Base-by-base conservation (phyloP, 2,329 filamentous ascomycete genomes). In the Periconia macrospinosa region DNA sequence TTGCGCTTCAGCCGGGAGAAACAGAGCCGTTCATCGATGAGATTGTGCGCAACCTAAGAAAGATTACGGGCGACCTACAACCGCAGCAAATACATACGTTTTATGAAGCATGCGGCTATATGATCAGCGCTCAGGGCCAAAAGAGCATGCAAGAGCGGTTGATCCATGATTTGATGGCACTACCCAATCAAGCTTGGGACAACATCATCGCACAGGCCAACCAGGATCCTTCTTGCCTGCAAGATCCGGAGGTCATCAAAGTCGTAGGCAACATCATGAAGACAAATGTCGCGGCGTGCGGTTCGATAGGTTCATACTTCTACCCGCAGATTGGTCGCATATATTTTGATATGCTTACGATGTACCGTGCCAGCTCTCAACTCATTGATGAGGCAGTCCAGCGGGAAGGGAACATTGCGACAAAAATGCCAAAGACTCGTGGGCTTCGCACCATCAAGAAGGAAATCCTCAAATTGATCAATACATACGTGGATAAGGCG, bases 221-320 rank as follows among this genome's bases (percentile, higher is more conserved):
- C 50, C 83, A 88, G 56, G 88, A 97, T 70, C 91, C 94, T 0
- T 83, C 86, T 19, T 92, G 94, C 62, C 82, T 99, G 13, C 91
- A 97, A 73, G 92, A 97, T 68, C 81, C 87, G 11, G 92, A 99
- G 64, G 96, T 92, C 1, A 97, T 99, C 79, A 99, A 99, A 80
- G 88, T 99, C 62, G 92, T 99, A 58, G 94, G 94, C 62, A 99
- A 99, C 77, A 97, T 99, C 72, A 99, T 99, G 94, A 99, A 99
- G 84, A 99, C 94, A 1, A 99, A 99, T 67, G 94, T 99, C 5
- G 93, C 95, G n/a, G 94, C 94, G 35, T 99, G 94, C 75, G 91
- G 90, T 35, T 97, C 94, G 0, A 94, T 99, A 54, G 94, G 95
- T 33, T 87, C 91, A 49, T 99, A 97, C 77, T 99, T 99, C 76